Conservation (phyloP, 2,329 filamentous ascomycete genomes). For the Lasiodiplodia sp. region DNA sequence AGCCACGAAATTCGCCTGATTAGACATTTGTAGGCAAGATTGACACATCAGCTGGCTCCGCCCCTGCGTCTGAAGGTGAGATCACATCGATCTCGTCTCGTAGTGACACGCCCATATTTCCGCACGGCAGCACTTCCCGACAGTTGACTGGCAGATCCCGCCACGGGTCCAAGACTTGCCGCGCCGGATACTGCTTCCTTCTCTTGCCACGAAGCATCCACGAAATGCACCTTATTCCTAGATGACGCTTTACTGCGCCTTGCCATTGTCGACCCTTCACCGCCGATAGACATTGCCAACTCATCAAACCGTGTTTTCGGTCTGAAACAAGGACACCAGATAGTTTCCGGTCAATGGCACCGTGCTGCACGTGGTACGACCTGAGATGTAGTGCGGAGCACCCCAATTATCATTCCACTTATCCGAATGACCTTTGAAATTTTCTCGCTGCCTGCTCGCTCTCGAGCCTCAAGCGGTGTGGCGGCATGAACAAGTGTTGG, state of each 20-base stretch:
- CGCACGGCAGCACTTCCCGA: neutral
- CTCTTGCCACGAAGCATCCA: neutral
- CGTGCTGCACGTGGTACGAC: neutral
- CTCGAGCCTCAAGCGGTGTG: constrained; percentile 24
- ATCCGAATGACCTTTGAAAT: constrained; percentile 4
- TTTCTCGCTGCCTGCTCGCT: neutral
- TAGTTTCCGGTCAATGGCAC: neutral
- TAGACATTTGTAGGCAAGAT: neutral
- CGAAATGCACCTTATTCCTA: too few species aligned
- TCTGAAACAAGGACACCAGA: neutral
- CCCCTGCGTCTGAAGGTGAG: neutral
- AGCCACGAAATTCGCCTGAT: neutral
- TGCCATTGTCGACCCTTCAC: neutral
- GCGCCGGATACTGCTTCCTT: neutral
- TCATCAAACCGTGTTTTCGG: neutral
- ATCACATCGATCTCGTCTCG: neutral
- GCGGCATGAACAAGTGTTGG: neutral
- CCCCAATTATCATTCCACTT: neutral
- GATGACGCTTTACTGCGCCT: neutral
- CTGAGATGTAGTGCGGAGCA: neutral
- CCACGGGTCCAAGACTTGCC: neutral
- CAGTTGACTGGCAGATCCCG: neutral
- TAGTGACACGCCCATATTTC: neutral
- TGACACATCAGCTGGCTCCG: neutral
- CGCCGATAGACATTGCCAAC: neutral